Conservation (phyloP, 495 filamentous ascomycete species). For the Aspergillus ellipticus region DNA sequence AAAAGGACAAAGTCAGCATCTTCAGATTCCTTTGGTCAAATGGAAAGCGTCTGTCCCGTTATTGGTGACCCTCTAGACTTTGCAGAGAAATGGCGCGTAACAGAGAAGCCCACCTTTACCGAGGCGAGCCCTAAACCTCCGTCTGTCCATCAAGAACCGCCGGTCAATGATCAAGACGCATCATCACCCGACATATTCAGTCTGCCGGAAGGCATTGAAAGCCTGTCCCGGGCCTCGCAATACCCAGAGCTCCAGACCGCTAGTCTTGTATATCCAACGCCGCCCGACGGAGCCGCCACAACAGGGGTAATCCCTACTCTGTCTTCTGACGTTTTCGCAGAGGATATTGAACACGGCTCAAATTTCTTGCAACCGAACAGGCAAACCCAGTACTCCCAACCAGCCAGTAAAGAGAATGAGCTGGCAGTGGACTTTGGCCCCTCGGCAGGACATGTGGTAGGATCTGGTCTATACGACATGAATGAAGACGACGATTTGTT, state of each 20-base stretch:
- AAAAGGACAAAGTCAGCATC: conserved; percentile 27
- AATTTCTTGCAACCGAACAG: conserved; percentile 8
- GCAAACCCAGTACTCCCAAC: conserved; percentile 11
- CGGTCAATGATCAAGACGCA: conserved; percentile 25
- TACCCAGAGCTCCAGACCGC: conserved; percentile 48
- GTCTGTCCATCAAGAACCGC: conserved; percentile 36
- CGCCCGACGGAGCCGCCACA: conserved; percentile 67
- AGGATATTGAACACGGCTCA: conserved; percentile 21
- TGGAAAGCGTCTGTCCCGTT: conserved; percentile 7
- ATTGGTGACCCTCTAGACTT: conserved; percentile 57
- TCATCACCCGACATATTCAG: conserved; percentile 22
- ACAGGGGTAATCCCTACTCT: conserved; percentile 22
- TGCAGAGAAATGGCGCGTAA: conserved; percentile 65
- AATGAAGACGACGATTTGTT: conserved; percentile 62
- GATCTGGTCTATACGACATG: conserved; percentile 44
- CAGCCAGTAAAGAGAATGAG: conserved; percentile 19
- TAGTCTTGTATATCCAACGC: conserved; percentile 80
- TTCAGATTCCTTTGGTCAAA: conserved; percentile 10
- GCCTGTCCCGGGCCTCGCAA: conserved; percentile 48
- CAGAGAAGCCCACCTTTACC: conserved; percentile 25
- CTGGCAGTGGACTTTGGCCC: conserved; percentile 23
- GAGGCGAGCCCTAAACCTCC: conserved; percentile 23
- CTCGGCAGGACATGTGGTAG: conserved; percentile 27
- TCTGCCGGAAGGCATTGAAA: conserved; percentile 34
- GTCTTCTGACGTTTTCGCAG: conserved; percentile 31